Percentiles rank a stretch among this genome's conserved stretches.
phyloP scores from a whole-genome alignment of 148 eudicot species.

The Fagopyrum esculentum region DNA sequence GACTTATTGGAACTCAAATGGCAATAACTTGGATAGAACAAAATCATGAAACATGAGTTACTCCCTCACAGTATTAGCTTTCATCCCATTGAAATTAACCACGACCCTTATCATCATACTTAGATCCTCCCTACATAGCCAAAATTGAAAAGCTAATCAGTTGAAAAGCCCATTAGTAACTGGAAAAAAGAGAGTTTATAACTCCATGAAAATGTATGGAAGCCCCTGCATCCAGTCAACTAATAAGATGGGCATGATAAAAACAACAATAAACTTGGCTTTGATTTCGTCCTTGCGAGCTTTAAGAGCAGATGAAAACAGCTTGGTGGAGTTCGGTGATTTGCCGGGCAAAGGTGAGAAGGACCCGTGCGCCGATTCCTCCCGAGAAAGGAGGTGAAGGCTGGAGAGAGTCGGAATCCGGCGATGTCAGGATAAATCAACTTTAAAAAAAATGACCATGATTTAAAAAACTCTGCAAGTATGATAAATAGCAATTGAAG shows the following conservation, averaged over 20 bases:
- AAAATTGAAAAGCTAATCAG: slow-evolving; percentile 7
- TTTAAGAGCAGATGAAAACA: no score
- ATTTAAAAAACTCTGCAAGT: no score
- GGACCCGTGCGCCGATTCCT: no score
- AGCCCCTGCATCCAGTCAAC: neutral
- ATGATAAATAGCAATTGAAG: no score
- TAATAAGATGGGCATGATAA: neutral
- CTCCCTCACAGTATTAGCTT: slow-evolving; percentile 70
- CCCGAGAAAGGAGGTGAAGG: no score
- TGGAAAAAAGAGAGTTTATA: neutral
- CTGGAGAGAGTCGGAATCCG: no score
- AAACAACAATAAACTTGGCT: neutral
- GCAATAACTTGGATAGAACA: neutral
- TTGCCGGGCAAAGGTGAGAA: no score
- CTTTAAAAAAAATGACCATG: no score
- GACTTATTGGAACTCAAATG: neutral
- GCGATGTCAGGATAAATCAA: no score
- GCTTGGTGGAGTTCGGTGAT: no score
- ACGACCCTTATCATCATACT: slow-evolving; percentile 89
- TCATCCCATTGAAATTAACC: slow-evolving; percentile 81
- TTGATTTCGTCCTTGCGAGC: no score
- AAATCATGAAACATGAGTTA: slow-evolving; percentile 29
- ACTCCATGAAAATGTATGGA: neutral
- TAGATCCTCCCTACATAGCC: slow-evolving; percentile 75
- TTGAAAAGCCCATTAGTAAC: neutral